Evolutionary conservation across 1,284 basidiomycete genomes (phyloP).

Genomic region (Ceraceosorus guamensis): DNA sequence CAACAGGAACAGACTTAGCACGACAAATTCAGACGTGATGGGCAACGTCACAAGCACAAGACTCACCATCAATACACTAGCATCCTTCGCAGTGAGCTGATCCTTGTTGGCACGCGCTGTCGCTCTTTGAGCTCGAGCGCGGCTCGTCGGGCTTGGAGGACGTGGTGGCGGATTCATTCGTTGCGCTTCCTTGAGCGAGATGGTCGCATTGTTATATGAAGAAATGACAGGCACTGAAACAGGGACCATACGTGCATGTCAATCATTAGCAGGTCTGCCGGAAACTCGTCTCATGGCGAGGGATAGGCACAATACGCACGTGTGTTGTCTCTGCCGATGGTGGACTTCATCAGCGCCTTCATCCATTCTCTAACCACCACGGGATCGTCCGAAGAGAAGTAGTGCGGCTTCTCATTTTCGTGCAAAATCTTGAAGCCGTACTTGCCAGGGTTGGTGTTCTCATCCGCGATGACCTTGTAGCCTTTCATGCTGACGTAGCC

Average conservation of each 20-base stretch:
- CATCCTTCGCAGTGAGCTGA: slow-evolving; percentile 64
- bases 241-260: not conserved
- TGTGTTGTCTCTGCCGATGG: slow-evolving; percentile 64
- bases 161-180: slow-evolving; percentile 90
- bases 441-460: slow-evolving; percentile 79
- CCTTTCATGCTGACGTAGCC: slow-evolving; percentile 86
- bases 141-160: slow-evolving; percentile 80
- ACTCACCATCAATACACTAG: slow-evolving; percentile 46
- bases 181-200: slow-evolving; percentile 87
- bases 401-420: slow-evolving; percentile 77
- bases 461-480: slow-evolving; percentile 88
- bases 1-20: too few species aligned
- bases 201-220: slow-evolving; percentile 93
- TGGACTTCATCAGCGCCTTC: slow-evolving; percentile 99
- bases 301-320: slow-evolving; percentile 10
- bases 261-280: not conserved
- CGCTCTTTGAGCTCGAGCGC: slow-evolving; percentile 82
- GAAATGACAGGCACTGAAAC: slow-evolving; percentile 69
- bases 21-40: not conserved
- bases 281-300: not conserved
- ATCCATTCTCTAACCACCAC: slow-evolving; percentile 85
- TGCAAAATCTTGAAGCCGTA: slow-evolving; percentile 95
- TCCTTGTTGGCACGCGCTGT: slow-evolving; percentile 79
- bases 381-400: slow-evolving; percentile 84
- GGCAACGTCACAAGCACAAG: not conserved